Evolutionary conservation across 441 rosid genomes (phyloP), one percentile per base, ranked within the genome.

Genomic region (Pelargonium fulgidum): DNA sequence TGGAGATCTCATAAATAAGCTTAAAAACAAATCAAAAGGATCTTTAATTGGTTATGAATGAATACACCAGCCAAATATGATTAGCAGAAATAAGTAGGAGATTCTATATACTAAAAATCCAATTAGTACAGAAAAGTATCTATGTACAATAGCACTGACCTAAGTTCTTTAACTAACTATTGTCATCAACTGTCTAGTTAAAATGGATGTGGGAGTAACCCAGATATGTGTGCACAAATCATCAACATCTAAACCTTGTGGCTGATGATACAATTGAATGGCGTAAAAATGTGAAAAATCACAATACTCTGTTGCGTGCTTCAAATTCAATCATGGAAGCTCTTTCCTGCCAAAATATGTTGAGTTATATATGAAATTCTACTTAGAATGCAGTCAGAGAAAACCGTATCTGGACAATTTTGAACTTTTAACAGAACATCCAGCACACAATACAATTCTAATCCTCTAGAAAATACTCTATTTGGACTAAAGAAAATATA

Each of bases 241-340:
- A 54, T 54, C 10, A 2, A 14, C 2, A 17, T 54, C 61, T 48
- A 26, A 26, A 26, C 33, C 33, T 26, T 26, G 33, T 26, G 4
- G 13, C 56, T 48, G 4, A 48, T 13, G 56, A 48, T 13, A 19
- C 7, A 54, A 16, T 20, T 0, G 14, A 5, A 54, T 54, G 61
- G 7, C 61, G 17, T 54, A 54, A 54, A 26, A 26, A 26, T 1
- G 33, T 26, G 33, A 3, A 9, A 54, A 16, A 14, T 54, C 61
- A 54, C 61, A 54, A 17, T 54, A 54, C 61, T 54, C 61, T 54
- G 61, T 17, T 54, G 8, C 61, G 20, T 17, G 22, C 10, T 54
- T 54, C 61, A 54, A 54, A 54, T 17, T 54, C 61, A 54, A 54
- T 54, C 22, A 54, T 54, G 61, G 61, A 54, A 16, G 61, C 22